Evolutionary conservation across 257 asterid genomes (phyloP).

Genomic region (Nicotiana tomentosiformis): DNA sequence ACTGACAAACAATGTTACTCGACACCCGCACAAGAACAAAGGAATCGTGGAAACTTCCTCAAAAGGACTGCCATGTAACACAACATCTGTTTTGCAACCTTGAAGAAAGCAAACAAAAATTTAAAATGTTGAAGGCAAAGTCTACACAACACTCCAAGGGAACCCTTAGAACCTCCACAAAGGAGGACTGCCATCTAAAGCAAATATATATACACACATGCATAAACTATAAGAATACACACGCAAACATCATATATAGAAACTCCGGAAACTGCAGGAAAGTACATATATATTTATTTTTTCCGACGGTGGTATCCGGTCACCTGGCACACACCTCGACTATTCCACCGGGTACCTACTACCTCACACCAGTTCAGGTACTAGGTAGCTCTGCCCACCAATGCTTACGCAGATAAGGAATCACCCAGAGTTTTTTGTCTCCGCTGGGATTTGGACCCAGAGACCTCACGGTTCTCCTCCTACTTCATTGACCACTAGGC

Average conservation of each 20-base stretch:
- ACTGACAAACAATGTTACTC: neutral
- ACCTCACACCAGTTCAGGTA: too few relatives aligned
- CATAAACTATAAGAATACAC: neutral
- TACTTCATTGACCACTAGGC: too few relatives aligned
- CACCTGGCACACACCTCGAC: too few relatives aligned
- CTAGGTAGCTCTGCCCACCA: too few relatives aligned
- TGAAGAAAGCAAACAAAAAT: neutral
- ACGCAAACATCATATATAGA: neutral
- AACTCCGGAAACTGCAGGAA: neutral
- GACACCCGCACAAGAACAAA: neutral
- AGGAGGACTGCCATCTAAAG: neutral
- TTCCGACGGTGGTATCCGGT: too few relatives aligned
- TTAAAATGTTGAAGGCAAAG: neutral
- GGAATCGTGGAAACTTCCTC: neutral
- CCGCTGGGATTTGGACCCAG: too few relatives aligned
- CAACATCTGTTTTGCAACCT: neutral
- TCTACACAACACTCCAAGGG: neutral
- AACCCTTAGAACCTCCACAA: neutral
- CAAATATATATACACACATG: neutral
- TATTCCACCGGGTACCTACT: too few relatives aligned
- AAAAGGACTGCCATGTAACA: neutral
- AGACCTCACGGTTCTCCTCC: too few relatives aligned
- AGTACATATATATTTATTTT: too few relatives aligned
- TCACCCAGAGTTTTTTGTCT: too few relatives aligned
- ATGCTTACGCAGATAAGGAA: too few relatives aligned